Conservation (phyloP, 2,329 filamentous ascomycete species). For the Fusarium duplospermum region DNA sequence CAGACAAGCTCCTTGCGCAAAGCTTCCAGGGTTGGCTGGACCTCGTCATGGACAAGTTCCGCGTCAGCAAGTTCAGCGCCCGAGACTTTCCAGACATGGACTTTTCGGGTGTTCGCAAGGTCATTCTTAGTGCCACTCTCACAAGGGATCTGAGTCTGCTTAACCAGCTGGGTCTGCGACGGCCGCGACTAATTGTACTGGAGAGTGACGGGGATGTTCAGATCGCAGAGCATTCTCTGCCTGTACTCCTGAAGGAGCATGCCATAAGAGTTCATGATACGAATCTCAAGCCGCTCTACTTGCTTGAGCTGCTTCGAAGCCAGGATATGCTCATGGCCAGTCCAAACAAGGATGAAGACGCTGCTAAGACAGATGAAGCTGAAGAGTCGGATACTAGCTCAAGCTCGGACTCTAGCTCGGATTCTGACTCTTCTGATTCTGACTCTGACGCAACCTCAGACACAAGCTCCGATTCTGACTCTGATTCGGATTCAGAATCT, state of each 20-base stretch:
- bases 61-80: slow-evolving; percentile 59
- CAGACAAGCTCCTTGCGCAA: slow-evolving; percentile 90
- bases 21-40: slow-evolving; percentile 93
- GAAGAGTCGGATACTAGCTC: slow-evolving; percentile 50
- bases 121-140: slow-evolving; percentile 93
- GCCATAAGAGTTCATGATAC: slow-evolving; percentile 76
- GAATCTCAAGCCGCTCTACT: slow-evolving; percentile 82
- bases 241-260: slow-evolving; percentile 70
- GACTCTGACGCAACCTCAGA: slow-evolving; percentile 46
- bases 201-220: slow-evolving; percentile 65
- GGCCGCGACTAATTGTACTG: slow-evolving; percentile 81
- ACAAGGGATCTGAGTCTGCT: slow-evolving; percentile 86
- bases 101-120: slow-evolving; percentile 74
- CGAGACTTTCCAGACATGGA: slow-evolving; percentile 66
- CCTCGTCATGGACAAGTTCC: slow-evolving; percentile 73
- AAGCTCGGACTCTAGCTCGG: slow-evolving; percentile 46
- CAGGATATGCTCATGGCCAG: slow-evolving; percentile 56
- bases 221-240: slow-evolving; percentile 66
- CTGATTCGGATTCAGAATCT: slow-evolving; percentile 45
- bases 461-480: slow-evolving; percentile 43
- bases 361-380: slow-evolving; percentile 45
- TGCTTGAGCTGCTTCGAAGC: slow-evolving; percentile 79
- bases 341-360: slow-evolving; percentile 15
- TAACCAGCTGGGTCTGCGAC: slow-evolving; percentile 75
- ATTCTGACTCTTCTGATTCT: slow-evolving; percentile 45